Evolutionary conservation across 345 rosid species (phyloP), one percentile per base, ranked within the genome.

Genomic region (Arabidopsis suecica): DNA sequence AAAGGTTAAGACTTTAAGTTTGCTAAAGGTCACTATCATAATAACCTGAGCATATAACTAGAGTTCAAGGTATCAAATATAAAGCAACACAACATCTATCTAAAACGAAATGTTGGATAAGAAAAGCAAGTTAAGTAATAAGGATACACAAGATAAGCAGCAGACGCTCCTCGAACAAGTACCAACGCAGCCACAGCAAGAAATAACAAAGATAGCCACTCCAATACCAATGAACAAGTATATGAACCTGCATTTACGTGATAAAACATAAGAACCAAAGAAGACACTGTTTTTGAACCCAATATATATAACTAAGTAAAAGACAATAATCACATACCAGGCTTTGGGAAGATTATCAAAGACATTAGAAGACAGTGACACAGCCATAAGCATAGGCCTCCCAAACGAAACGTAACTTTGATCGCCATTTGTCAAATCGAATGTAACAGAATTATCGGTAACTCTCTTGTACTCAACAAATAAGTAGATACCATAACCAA

Each of bases 71-170:
- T 8, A 22, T 6, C 11, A 11, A n/a, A 16, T 44, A 20, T 6
- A 60, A 23, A 37, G 50, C 42, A 72, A 61, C 57, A 51, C 30
- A 51, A 10, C 32, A 14, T 7, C 9, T 11, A 42, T 5, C 10
- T 1, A 76, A 51, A 53, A 53, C 32, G 2, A 33, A 49, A 33
- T 4, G 0, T 13, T 3, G 28, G 9, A 7, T 1, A 14, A 71
- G 28, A 66, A 72, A 45, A 25, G 61, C 16, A 32, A 34, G 9
- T 61, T 10, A 12, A 71, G 32, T 5, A 65, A 71, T 59, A 8
- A 87, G 98, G 99, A 96, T 96, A 96, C 99, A 82, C 91, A 96
- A 80, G 86, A 71, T 83, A 96, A 79, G 86, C 99, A 96, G 88
- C 99, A 96, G 54, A 92, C 88, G 28, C 85, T 96, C 76, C 95